Conservation (phyloP, 345 rosid species). For the Xanthoceras sorbifolium region DNA sequence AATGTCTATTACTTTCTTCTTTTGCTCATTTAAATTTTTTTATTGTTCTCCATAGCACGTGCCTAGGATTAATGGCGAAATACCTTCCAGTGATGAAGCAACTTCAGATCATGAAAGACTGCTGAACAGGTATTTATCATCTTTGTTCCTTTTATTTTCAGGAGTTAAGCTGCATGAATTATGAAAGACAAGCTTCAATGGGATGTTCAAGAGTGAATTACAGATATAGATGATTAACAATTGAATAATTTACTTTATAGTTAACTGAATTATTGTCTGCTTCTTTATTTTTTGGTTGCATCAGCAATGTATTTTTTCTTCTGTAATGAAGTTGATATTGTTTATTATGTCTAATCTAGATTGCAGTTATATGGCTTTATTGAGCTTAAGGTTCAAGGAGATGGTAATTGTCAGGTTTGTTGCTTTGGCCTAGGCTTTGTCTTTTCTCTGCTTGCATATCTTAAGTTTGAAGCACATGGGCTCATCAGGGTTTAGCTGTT, state of each 20-base stretch:
- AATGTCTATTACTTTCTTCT: conserved; percentile 1
- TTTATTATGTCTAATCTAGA: conserved; percentile 29
- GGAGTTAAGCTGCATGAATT: conserved; percentile 8
- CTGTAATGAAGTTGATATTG: neutral
- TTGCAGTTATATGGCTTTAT: conserved; percentile 54
- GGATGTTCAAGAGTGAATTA: conserved; percentile 1
- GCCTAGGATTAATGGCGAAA: conserved; percentile 91
- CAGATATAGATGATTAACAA: neutral
- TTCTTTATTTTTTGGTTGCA: neutral
- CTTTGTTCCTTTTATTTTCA: neutral
- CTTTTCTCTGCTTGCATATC: neutral
- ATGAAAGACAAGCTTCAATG: neutral
- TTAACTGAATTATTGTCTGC: neutral
- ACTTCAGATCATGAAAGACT: conserved; percentile 94
- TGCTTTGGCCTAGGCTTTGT: neutral
- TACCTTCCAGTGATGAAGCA: conserved; percentile 91
- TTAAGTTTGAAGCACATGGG: conserved; percentile 1
- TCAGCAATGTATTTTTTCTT: neutral
- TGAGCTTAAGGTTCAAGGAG: conserved; percentile 74
- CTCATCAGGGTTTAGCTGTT: neutral
- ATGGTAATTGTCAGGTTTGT: conserved; percentile 81
- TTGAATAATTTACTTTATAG: neutral
- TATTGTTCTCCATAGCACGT: conserved; percentile 58
- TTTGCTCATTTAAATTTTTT: conserved; percentile 9
- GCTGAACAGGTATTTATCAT: conserved; percentile 57